Evolutionary conservation across 768 basidiomycete genomes (phyloP).

Genomic region (Boletus rufocinnamomeus): DNA sequence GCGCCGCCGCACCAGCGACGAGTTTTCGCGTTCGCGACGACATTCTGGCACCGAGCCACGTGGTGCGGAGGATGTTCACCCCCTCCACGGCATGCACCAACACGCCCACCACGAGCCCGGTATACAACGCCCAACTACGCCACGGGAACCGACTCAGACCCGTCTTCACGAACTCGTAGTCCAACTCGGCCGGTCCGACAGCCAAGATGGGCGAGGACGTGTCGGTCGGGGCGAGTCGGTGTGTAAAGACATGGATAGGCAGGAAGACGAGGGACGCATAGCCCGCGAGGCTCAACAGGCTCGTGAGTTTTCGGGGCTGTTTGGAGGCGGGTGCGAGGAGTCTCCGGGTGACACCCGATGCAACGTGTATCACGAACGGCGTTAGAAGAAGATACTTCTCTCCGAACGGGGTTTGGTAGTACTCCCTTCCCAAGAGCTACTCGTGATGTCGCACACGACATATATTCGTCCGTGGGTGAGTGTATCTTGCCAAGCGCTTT

Average conservation of each 20-base stretch:
- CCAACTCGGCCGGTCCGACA: constrained; percentile 74
- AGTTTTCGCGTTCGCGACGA: too few relatives aligned
- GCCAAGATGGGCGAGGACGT: constrained; percentile 38
- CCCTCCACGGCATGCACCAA: constrained; percentile 69
- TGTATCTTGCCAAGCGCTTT: background rate
- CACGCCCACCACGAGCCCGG: constrained; percentile 56
- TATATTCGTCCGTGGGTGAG: background rate
- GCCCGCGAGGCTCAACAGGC: constrained; percentile 58
- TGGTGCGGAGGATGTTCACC: background rate
- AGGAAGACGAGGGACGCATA: constrained; percentile 62
- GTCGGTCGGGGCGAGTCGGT: constrained; percentile 58
- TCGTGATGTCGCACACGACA: background rate
- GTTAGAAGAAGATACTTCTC: constrained; percentile 68
- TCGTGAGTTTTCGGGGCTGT: constrained; percentile 39
- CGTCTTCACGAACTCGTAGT: constrained; percentile 82
- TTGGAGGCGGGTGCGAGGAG: constrained; percentile 43
- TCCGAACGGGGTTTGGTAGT: constrained; percentile 73
- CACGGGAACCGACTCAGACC: constrained; percentile 63
- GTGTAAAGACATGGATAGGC: constrained; percentile 68
- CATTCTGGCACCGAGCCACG: constrained; percentile 2
- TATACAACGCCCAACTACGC: constrained; percentile 63
- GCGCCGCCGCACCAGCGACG: too few relatives aligned
- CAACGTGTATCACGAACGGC: constrained; percentile 66
- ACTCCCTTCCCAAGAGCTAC: constrained; percentile 80
- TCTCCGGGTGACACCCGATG: constrained; percentile 61